Conservation (phyloP, 306 rosid genomes). For the Trifolium pratense region DNA sequence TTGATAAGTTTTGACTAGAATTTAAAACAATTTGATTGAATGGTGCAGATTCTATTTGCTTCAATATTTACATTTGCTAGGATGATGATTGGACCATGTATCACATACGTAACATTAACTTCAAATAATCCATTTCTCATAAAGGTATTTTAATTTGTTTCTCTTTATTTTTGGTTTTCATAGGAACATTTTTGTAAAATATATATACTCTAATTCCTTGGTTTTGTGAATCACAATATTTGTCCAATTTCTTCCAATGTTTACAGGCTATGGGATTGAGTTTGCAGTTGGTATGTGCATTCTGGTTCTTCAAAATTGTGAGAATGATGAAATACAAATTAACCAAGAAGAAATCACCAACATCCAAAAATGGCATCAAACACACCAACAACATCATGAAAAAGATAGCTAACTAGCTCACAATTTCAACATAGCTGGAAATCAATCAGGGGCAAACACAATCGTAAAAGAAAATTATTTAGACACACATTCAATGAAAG, state of each 20-base stretch:
- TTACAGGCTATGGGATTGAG: slow-evolving; percentile 76
- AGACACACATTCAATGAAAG: too few species aligned
- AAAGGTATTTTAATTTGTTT: slow-evolving; percentile 51
- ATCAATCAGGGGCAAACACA: not conserved
- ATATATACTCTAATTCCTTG: not conserved
- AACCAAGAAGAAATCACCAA: slow-evolving; percentile 43
- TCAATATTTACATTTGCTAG: slow-evolving; percentile 77
- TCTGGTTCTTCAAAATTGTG: slow-evolving; percentile 90
- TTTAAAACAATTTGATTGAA: not conserved
- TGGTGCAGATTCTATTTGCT: slow-evolving; percentile 69
- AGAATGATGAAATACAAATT: slow-evolving; percentile 77
- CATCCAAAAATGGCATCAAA: slow-evolving; percentile 39
- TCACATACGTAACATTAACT: slow-evolving; percentile 62
- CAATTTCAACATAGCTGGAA: too few species aligned
- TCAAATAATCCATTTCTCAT: slow-evolving; percentile 73
- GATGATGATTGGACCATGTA: slow-evolving; percentile 75
- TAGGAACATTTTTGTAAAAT: not conserved
- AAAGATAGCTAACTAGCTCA: not conserved
- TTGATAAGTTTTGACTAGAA: not conserved
- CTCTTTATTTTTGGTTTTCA: not conserved
- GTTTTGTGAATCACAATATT: not conserved
- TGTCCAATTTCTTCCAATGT: not conserved
- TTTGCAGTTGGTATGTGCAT: slow-evolving; percentile 85
- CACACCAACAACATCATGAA: slow-evolving; percentile 22
- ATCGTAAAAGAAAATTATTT: too few species aligned